A percentile compares a stretch with the other conserved stretches of the same genome.
phyloP scores from a whole-genome alignment of 306 rosid species.

The Quercus dentata region DNA sequence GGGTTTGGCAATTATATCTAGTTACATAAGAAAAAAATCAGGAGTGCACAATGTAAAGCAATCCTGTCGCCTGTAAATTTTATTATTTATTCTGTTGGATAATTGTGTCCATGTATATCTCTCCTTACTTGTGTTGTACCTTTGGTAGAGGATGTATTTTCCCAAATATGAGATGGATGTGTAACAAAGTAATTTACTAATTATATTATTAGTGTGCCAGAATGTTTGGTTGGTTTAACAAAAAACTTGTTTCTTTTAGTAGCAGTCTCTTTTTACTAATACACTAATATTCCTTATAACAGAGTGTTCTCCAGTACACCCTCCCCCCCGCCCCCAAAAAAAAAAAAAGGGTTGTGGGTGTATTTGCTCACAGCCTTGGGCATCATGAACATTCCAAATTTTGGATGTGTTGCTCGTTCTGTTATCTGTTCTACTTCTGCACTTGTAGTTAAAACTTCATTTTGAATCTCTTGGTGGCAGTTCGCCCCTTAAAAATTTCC shows the following conservation, averaged over 20 bases:
- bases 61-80: not conserved
- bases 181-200: not conserved
- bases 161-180: not conserved
- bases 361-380: not conserved
- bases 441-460: not conserved
- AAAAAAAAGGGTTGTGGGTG: not conserved
- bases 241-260: not conserved
- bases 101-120: not conserved
- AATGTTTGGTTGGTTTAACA: not conserved
- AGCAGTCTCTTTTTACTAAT: not conserved
- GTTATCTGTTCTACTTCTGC: not conserved
- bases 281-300: not conserved
- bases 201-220: not conserved
- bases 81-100: not conserved
- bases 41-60: not conserved
- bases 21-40: not conserved
- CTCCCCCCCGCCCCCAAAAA: accelerated
- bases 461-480: not conserved
- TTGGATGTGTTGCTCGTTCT: not conserved
- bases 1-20: not conserved
- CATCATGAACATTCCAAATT: not conserved
- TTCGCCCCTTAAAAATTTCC: not conserved
- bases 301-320: not conserved
- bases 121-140: not conserved
- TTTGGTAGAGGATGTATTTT: not conserved